phyloP scores from a whole-genome alignment of 352 stramenopile species.

The Blastocystis hominis region DNA sequence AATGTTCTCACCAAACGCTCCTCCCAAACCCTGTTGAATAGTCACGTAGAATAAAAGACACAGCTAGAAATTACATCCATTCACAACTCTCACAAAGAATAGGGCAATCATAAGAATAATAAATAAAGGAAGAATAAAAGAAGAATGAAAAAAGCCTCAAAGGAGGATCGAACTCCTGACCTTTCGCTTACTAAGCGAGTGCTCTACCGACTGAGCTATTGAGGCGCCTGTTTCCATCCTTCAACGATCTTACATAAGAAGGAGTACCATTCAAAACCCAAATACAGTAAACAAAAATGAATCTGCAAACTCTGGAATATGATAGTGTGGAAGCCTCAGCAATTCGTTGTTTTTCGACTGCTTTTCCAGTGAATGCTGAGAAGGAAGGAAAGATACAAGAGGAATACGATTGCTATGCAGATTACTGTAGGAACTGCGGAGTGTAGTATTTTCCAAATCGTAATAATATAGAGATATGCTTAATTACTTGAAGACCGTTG shows the following conservation, averaged over 20 bases:
- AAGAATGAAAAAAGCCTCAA: constrained; percentile 36
- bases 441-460: not conserved
- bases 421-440: not conserved
- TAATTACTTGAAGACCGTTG: not conserved
- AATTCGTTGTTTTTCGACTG: not conserved
- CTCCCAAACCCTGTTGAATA: not conserved
- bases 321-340: constrained; percentile 19
- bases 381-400: not conserved
- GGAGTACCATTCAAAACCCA: no score
- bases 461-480: not conserved
- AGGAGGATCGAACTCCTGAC: constrained; percentile 47
- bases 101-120: not conserved
- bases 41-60: not conserved
- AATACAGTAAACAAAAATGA: not conserved
- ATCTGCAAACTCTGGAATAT: not conserved
- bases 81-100: no score
- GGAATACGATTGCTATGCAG: not conserved
- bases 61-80: not conserved
- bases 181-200: constrained; percentile 55
- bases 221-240: not conserved
- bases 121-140: not conserved
- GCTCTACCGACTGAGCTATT: constrained; percentile 54
- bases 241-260: no score
- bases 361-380: not conserved
- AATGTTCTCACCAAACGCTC: not conserved